A percentile compares a stretch with the other conserved stretches of the same genome.
phyloP scores from a whole-genome alignment of 1,284 basidiomycete species.

The Sanghuangporus sanghuang region DNA sequence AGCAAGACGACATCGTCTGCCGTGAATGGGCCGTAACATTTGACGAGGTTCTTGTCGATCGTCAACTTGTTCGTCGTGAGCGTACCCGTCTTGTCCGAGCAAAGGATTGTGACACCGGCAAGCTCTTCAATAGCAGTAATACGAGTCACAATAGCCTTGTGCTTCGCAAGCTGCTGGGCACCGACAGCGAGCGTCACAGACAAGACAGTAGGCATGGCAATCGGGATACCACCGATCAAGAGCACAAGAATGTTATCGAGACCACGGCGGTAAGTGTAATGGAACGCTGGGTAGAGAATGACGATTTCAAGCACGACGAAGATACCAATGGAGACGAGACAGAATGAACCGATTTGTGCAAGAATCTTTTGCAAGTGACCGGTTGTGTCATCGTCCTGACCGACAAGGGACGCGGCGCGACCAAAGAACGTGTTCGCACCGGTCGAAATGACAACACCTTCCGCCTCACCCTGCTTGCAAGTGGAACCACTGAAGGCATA shows the following conservation, averaged over 20 bases:
- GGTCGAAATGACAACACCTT: slow-evolving; percentile 95
- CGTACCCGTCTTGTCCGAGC: slow-evolving; percentile 97
- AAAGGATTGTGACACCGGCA: slow-evolving; percentile 94
- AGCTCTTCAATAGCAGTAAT: slow-evolving; percentile 98
- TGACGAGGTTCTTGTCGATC: slow-evolving; percentile 90
- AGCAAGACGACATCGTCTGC: slow-evolving; percentile 90
- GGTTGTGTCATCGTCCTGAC: slow-evolving; percentile 92
- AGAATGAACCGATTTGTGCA: slow-evolving; percentile 94
- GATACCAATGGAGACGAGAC: slow-evolving; percentile 88
- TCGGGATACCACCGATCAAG: slow-evolving; percentile 98
- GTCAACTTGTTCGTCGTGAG: slow-evolving; percentile 99
- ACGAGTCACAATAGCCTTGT: slow-evolving; percentile 97
- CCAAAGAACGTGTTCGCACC: slow-evolving; percentile 96
- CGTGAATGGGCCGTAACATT: slow-evolving; percentile 86
- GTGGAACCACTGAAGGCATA: slow-evolving; percentile 70
- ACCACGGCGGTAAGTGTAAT: slow-evolving; percentile 87
- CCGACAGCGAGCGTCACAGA: slow-evolving; percentile 97
- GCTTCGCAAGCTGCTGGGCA: slow-evolving; percentile 96
- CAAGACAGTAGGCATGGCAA: slow-evolving; percentile 96
- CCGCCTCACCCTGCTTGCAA: slow-evolving; percentile 96
- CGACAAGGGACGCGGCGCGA: slow-evolving; percentile 92
- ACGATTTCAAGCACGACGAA: slow-evolving; percentile 90
- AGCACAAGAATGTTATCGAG: slow-evolving; percentile 96
- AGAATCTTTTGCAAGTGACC: slow-evolving; percentile 98
- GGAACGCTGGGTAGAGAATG: slow-evolving; percentile 84